Evolutionary conservation across 768 basidiomycete genomes (phyloP).

Genomic region (Tulasnella sp.): DNA sequence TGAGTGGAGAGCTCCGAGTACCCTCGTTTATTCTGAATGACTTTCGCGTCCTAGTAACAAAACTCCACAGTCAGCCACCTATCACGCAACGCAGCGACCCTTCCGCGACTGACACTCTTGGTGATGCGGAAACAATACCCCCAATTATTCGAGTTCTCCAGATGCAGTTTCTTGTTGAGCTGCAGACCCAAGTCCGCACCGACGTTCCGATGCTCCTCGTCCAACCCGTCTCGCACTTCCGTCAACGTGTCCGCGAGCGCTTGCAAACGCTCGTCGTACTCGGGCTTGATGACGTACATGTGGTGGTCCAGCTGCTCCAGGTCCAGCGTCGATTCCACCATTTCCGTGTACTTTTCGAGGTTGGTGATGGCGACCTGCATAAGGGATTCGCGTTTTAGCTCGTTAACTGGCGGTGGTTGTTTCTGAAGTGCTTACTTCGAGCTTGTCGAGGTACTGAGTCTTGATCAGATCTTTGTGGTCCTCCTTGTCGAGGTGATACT

Average conservation of each 20-base stretch:
- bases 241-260: constrained; percentile 55
- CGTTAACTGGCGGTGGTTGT: not conserved
- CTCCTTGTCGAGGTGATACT: constrained; percentile 30
- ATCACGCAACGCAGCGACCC: not conserved
- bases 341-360: constrained; percentile 72
- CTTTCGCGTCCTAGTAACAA: constrained; percentile 59
- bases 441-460: constrained; percentile 49
- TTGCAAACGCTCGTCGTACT: constrained; percentile 70
- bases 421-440: constrained; percentile 35
- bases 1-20: constrained; percentile 78
- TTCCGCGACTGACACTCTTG: constrained; percentile 53
- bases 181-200: constrained; percentile 67
- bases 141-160: constrained; percentile 81
- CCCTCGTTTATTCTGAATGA: constrained; percentile 44
- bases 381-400: not conserved
- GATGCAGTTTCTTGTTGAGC: constrained; percentile 87
- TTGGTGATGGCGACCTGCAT: constrained; percentile 48
- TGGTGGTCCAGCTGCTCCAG: constrained; percentile 63
- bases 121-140: constrained; percentile 91
- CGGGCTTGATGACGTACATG: constrained; percentile 84
- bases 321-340: constrained; percentile 95
- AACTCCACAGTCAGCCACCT: not conserved
- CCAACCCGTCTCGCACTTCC: constrained; percentile 64
- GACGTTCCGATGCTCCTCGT: constrained; percentile 62
- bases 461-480: constrained; percentile 47